Conservation (phyloP, 805 yeast species). For the Teunomyces gatunensis region DNA sequence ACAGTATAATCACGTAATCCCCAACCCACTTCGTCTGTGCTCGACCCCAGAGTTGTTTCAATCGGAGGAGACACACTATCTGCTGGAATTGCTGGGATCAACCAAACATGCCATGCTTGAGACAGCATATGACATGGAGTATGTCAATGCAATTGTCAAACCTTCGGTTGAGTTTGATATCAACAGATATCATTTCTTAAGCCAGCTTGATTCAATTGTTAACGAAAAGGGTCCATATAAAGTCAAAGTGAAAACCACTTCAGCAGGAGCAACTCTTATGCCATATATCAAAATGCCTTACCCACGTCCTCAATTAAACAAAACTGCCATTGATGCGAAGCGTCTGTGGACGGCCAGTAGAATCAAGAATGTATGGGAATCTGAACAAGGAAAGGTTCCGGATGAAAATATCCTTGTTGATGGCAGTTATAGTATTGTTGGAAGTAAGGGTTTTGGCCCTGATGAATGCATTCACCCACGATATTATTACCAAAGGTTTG, state of each 20-base stretch:
- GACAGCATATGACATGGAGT: slow-evolving; percentile 31
- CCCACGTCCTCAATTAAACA: slow-evolving; percentile 14
- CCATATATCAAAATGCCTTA: slow-evolving; percentile 29
- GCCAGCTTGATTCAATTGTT: slow-evolving; percentile 17
- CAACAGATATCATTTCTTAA: slow-evolving; percentile 24
- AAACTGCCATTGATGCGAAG: slow-evolving; percentile 32
- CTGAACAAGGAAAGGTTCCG: slow-evolving; percentile 10
- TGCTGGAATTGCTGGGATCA: slow-evolving; percentile 22
- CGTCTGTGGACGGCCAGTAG: slow-evolving; percentile 23
- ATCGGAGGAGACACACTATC: slow-evolving; percentile 10
- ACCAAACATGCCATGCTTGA: slow-evolving; percentile 17
- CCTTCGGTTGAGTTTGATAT: slow-evolving; percentile 34
- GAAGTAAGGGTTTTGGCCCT: slow-evolving; percentile 24
- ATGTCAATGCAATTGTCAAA: slow-evolving; percentile 29
- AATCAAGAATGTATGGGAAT: slow-evolving; percentile 30
- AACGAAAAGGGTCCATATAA: slow-evolving; percentile 36
- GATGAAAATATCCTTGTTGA: slow-evolving; percentile 16
- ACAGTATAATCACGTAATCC: slow-evolving; percentile 25
- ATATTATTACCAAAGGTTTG: slow-evolving; percentile 23
- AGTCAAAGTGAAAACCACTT: slow-evolving; percentile 28
- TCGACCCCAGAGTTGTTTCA: slow-evolving; percentile 16
- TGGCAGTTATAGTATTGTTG: slow-evolving; percentile 30
- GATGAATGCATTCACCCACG: slow-evolving; percentile 30
- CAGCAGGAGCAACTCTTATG: slow-evolving; percentile 30
- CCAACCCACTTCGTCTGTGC: slow-evolving; percentile 33